Evolutionary conservation across 208 protist genomes (phyloP), one percentile per base, ranked within the genome.

Genomic region (Acanthamoeba quina): DNA sequence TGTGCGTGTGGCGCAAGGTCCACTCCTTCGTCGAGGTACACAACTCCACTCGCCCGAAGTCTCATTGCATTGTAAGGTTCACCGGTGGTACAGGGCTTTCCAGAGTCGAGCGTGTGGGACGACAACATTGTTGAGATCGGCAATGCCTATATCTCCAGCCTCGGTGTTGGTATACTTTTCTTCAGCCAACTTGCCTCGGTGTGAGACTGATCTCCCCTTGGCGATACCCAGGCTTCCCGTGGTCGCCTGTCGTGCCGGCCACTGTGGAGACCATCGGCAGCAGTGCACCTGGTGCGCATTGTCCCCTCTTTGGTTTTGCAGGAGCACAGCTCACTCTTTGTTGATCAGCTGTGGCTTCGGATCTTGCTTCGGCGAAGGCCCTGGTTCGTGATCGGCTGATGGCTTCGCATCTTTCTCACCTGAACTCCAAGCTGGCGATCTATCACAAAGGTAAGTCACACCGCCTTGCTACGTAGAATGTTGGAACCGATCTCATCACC

Each of bases 1-100:
- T 83, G 37, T 83, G 74, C 74, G 31, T 83, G 19, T 83, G 74
- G 74, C 37, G 74, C 21, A 83, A 83, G 74, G 74, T 83, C 17
- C 37, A 54, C 47, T 9, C 10, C 11, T 83, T 83, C 19, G 9
- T 83, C 5, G 74, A 83, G 47, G 74, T 72, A 64, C 54, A 64
- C 58, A 24, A 64, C 1, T 29, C 64, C 7, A 0, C 37, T 72
- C 5, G 15, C 58, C 0, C 3, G 5, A 37, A 72, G n/a, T 72
- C 64, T 15, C 41, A 41, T 10, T 66, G 60, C 1, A 0, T 5
- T 13, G 44, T 47, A 7, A 47, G 44, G 44, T 47, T 47, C 44
- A 13, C 2, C 0, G 6, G n/a, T 13, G 26, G 2, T 72, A 5
- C 29, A 72, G 64, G 64, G 64, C 31, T 72, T 72, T n/a, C 64